Evolutionary conservation across 192 early-diverging fungal species (phyloP), one percentile per base, ranked within the genome.

Genomic region (Coemansia sp.): DNA sequence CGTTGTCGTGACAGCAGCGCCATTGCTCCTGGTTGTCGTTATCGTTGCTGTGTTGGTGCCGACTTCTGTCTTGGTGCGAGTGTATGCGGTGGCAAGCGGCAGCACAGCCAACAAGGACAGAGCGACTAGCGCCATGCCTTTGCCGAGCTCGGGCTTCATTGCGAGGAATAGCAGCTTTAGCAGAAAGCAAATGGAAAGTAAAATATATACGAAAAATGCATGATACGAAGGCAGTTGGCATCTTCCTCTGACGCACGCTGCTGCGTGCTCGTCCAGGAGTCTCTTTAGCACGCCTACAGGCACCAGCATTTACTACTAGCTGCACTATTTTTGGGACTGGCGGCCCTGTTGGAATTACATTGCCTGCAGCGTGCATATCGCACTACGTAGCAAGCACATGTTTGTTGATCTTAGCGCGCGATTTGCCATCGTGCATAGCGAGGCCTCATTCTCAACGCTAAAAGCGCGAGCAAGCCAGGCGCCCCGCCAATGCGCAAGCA

Each of bases 41-140:
- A 19, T 43, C n/a, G 42, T 49, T 4, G 47, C 47, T 14, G 47
- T 49, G 1, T 49, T 49, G 3, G 67, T 60, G 32, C 29, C 24
- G 2, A 49, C 69, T 20, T 32, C 41, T 15, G 62, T 54, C 29
- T 37, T 35, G 19, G 71, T 79, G n/a, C 71, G 67, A 6, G 58
- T 62, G 0, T 60, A 79, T 12, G 71, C 77, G 3, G 31, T 22
- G 11, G 54, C 54, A 4, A 60, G 38, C 14, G 67, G 32, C 7
- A 53, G 29, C 19, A 67, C 20, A 0, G 39, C 45, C 32, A 67
- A 27, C 5, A 68, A 14, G 12, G 67, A 43, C 29, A 47, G 32
- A 27, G 36, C 62, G 14, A 63, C 56, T 46, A 49, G 41, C n/a
- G 37, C 20, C 35, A 62, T 27, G 60, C 22, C 25, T 11, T 49